These are phyloP conservation scores for Dendrostoma leiphaemia DNA, from an alignment of 2,329 filamentous ascomycete genomes.

Conservation along the genomic window DNA sequence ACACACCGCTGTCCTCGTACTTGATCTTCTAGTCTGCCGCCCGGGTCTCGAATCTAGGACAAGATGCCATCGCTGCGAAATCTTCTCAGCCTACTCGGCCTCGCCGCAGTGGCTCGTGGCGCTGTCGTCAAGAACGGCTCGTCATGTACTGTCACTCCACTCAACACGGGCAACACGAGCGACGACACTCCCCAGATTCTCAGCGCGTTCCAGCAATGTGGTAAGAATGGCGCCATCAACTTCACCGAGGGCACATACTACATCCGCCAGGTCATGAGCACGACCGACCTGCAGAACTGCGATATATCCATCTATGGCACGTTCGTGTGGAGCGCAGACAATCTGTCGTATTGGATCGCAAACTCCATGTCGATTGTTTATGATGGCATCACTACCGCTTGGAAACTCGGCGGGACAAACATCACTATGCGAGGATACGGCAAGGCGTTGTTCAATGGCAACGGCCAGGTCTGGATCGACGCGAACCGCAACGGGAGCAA, in stretches of 20 bases:
- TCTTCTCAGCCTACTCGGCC: not conserved
- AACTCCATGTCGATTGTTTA: constrained; percentile 45
- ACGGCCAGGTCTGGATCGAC: constrained; percentile 45
- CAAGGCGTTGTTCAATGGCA: constrained; percentile 43
- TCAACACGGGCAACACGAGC: constrained; percentile 6
- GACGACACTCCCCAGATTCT: constrained; percentile 53
- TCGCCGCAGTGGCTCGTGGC: constrained; percentile 15
- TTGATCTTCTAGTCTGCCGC: not conserved
- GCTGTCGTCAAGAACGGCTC: constrained; percentile 25
- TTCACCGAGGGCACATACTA: constrained; percentile 48
- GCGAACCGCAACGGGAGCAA: constrained; percentile 39
- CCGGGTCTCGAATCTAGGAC: not conserved
- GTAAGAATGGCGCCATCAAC: constrained; percentile 47
- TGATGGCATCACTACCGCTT: constrained; percentile 48
- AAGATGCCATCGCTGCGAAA: not conserved
- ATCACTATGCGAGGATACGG: constrained; percentile 48
- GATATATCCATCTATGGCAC: constrained; percentile 47
- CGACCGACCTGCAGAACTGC: constrained; percentile 41
- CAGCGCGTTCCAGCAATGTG: constrained; percentile 46
- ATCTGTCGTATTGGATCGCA: constrained; percentile 46
- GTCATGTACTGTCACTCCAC: constrained; percentile 25
- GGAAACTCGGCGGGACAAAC: constrained; percentile 47
- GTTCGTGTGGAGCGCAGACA: constrained; percentile 38
- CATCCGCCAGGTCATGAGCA: constrained; percentile 48
- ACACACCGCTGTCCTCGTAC: too few species aligned